These are phyloP conservation scores for Pezicula neosporulosa DNA, from an alignment of 2,329 filamentous ascomycete genomes.

Conservation along the genomic window DNA sequence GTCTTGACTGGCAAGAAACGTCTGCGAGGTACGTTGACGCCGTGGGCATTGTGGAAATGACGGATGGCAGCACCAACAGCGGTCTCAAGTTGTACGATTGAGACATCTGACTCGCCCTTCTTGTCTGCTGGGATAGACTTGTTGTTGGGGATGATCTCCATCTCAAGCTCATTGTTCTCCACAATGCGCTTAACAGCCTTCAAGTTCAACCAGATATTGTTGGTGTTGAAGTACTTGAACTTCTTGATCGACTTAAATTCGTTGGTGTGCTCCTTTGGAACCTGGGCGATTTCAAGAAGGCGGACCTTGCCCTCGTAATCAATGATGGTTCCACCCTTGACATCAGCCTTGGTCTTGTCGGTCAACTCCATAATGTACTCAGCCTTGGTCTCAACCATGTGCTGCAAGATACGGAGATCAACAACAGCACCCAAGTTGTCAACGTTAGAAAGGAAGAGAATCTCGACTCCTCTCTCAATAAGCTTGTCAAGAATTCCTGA, in stretches of 20 bases:
- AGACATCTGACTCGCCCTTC: constrained; percentile 98
- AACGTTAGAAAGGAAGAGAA: constrained; percentile 97
- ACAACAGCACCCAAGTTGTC: constrained; percentile 98
- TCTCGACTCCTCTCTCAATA: constrained; percentile 90
- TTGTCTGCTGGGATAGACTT: constrained; percentile 98
- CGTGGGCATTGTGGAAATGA: constrained; percentile 97
- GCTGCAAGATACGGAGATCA: constrained; percentile 95
- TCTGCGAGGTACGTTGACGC: constrained; percentile 95
- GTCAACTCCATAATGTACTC: constrained; percentile 99
- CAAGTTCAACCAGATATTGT: constrained; percentile 99
- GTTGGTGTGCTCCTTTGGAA: constrained; percentile 99
- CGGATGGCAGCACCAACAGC: constrained; percentile 97
- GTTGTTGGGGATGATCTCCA: constrained; percentile 99
- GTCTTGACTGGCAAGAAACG: constrained; percentile 99
- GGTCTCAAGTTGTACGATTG: constrained; percentile 97
- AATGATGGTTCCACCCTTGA: constrained; percentile 99
- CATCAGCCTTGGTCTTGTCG: constrained; percentile 99
- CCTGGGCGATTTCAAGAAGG: constrained; percentile 97
- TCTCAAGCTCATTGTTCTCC: constrained; percentile 95
- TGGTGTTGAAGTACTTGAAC: constrained; percentile 99
- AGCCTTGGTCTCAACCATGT: constrained; percentile 96
- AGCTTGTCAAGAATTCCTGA: constrained; percentile 97
- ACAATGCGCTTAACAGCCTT: constrained; percentile 97
- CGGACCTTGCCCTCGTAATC: constrained; percentile 97
- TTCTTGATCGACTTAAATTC: constrained; percentile 99